Percentiles rank a stretch among this genome's conserved stretches.
Evolutionary conservation across 805 yeast genomes (phyloP).

Genomic region (Ogataea methanolica): DNA sequence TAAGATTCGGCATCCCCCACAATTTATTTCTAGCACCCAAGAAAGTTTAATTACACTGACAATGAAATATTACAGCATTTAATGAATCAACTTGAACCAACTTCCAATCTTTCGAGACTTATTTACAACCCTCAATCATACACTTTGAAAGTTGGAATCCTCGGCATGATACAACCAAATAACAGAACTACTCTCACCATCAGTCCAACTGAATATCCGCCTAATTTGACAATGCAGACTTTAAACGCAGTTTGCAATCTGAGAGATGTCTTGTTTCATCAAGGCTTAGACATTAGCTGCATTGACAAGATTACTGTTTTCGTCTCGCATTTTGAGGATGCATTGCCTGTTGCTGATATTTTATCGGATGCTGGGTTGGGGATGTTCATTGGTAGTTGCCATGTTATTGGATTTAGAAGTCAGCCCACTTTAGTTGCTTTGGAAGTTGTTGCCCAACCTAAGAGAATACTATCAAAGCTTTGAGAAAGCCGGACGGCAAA

Average conservation of each 20-base stretch:
- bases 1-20: too few species aligned
- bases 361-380: slow-evolving; percentile 10
- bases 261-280: neutral
- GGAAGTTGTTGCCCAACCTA: slow-evolving; percentile 36
- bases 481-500: neutral
- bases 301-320: neutral
- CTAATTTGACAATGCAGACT: too few species aligned
- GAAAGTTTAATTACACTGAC: too few species aligned
- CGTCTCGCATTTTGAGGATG: slow-evolving; percentile 3
- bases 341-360: slow-evolving; percentile 7
- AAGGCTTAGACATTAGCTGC: neutral
- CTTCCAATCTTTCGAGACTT: neutral
- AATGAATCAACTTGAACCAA: too few species aligned
- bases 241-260: too few species aligned
- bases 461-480: neutral
- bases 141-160: neutral
- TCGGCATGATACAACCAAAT: neutral
- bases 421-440: slow-evolving; percentile 38
- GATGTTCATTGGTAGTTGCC: slow-evolving; percentile 1
- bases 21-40: too few species aligned
- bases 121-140: neutral
- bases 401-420: slow-evolving; percentile 40
- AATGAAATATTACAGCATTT: too few species aligned
- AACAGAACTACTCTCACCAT: neutral
- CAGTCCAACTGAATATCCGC: neutral